phyloP scores from a whole-genome alignment of 192 early-diverging fungal genomes.

The Neocallimastix lanati region DNA sequence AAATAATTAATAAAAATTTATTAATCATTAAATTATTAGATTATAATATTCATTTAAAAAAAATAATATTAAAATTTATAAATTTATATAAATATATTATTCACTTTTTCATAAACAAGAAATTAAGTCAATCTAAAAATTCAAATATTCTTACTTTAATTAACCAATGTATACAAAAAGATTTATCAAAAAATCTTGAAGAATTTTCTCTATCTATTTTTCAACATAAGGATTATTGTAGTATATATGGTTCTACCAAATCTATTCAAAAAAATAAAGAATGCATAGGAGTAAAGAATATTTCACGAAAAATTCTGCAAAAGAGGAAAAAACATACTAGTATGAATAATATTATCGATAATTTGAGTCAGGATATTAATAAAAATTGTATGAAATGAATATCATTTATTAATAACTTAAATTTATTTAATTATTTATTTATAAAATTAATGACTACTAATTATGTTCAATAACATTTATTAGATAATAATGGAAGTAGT shows the following conservation, averaged over 20 bases:
- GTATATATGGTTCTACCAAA: background rate
- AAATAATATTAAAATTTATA: too few species aligned
- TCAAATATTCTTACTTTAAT: background rate
- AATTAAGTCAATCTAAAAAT: background rate
- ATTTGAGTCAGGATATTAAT: background rate
- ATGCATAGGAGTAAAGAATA: background rate
- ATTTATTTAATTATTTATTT: too few species aligned
- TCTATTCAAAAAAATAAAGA: background rate
- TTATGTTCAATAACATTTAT: too few species aligned
- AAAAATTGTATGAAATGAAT: background rate
- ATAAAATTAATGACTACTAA: too few species aligned
- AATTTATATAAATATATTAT: too few species aligned
- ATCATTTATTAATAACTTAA: too few species aligned
- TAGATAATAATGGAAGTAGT: too few species aligned
- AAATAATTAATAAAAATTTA: too few species aligned
- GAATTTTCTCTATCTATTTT: background rate
- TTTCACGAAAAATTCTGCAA: background rate
- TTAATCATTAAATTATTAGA: too few species aligned
- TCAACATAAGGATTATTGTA: background rate
- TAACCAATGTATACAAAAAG: background rate
- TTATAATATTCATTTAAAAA: too few species aligned
- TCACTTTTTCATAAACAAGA: background rate
- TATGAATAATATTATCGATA: background rate
- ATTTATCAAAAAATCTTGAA: background rate
- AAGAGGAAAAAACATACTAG: background rate